These are phyloP conservation scores for Carpinus viminea DNA, from an alignment of 306 rosid genomes.

Conservation along the genomic window DNA sequence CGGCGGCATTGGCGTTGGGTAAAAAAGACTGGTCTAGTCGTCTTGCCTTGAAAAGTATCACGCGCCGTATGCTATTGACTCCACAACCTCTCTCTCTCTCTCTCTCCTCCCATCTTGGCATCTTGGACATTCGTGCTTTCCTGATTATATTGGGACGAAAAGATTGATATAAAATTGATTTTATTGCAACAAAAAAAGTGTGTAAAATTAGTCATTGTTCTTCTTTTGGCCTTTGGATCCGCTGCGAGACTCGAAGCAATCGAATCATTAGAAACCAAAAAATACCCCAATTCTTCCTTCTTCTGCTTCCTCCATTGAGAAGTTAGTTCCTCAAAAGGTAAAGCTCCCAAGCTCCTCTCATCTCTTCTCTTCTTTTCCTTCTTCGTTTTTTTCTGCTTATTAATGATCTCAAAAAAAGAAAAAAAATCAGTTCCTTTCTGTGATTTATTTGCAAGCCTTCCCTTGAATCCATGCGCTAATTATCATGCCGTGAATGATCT, in stretches of 20 bases:
- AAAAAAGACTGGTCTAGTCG: background rate
- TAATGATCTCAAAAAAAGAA: background rate
- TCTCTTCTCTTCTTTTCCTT: background rate
- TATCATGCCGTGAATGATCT: background rate
- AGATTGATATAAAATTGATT: background rate
- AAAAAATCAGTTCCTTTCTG: background rate
- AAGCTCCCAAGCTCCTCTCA: background rate
- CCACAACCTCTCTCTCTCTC: background rate
- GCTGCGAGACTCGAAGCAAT: background rate
- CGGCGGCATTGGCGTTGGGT: conserved; percentile 5
- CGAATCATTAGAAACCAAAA: background rate
- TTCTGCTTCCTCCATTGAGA: background rate
- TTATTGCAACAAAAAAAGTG: background rate
- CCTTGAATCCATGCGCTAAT: background rate
- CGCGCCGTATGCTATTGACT: background rate
- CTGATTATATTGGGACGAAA: background rate
- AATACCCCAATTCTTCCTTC: background rate
- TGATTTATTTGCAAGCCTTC: background rate
- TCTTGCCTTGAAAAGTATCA: background rate
- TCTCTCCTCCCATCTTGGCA: background rate
- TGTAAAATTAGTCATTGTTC: background rate
- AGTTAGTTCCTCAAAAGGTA: background rate
- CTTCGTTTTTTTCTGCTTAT: background rate
- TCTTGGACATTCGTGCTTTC: background rate
- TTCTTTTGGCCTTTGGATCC: background rate